Percentiles rank a stretch among this genome's conserved stretches.
phyloP scores from a whole-genome alignment of 108 stramenopile genomes.

The Nitzschia sp. region DNA sequence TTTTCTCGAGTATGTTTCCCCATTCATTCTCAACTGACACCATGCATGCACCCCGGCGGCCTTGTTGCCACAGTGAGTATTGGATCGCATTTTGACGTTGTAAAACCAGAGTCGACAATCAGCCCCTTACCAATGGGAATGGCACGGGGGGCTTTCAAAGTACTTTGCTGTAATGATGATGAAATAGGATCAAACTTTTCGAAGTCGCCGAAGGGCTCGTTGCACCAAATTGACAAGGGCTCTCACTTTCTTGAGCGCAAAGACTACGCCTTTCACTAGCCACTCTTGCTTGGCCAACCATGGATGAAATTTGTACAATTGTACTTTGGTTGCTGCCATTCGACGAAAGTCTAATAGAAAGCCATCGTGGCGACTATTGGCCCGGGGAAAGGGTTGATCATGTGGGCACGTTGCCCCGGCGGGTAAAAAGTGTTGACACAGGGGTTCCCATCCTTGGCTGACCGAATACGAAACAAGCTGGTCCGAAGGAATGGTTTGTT shows the following conservation, averaged over 20 bases:
- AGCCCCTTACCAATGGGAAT: too few relatives aligned
- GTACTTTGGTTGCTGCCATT: neutral
- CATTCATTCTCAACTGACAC: too few relatives aligned
- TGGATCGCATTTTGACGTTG: too few relatives aligned
- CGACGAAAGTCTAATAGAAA: slow-evolving; percentile 5
- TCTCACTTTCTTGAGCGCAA: neutral
- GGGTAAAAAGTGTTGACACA: slow-evolving; percentile 6
- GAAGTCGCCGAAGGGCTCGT: too few relatives aligned
- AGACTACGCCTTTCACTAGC: neutral
- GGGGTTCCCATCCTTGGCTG: slow-evolving; percentile 10
- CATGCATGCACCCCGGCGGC: too few relatives aligned
- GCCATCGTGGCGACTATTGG: neutral
- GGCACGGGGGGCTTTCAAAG: too few relatives aligned
- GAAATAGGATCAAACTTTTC: too few relatives aligned
- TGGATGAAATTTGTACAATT: slow-evolving; percentile 2
- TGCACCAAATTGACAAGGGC: neutral
- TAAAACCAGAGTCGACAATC: too few relatives aligned
- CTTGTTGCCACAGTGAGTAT: too few relatives aligned
- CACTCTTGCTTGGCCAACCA: neutral
- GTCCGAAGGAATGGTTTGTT: neutral
- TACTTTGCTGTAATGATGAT: too few relatives aligned
- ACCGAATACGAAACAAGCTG: neutral
- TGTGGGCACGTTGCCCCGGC: neutral
- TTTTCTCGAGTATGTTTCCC: too few relatives aligned
- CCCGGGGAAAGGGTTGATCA: slow-evolving; percentile 2